Conservation (phyloP, 495 filamentous ascomycete genomes). For the Apodospora peruviana region DNA sequence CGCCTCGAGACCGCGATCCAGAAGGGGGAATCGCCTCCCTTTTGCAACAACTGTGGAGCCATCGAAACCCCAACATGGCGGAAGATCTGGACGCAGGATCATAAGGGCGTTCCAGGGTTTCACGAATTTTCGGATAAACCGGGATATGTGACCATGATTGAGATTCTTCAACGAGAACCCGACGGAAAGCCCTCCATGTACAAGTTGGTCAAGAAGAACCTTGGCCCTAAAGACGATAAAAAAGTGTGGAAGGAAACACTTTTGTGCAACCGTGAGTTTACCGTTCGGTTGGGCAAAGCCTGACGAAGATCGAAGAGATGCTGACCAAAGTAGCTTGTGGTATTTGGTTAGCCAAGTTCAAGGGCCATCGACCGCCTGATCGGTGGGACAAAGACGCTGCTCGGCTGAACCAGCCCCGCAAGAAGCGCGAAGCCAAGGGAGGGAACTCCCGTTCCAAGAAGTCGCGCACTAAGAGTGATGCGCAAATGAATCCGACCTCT, state of each 20-base stretch:
- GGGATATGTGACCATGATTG: conserved; percentile 57
- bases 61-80: conserved; percentile 96
- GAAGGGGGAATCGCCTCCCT: conserved; percentile 72
- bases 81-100: conserved; percentile 71
- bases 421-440: conserved; percentile 36
- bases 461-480: conserved; percentile 33
- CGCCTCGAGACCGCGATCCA: conserved; percentile 61
- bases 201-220: conserved; percentile 71
- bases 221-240: conserved; percentile 52
- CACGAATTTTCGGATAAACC: conserved; percentile 63
- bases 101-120: conserved; percentile 54
- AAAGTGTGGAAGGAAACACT: conserved; percentile 61
- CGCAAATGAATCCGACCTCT: conserved; percentile 37
- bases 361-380: conserved; percentile 72
- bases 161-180: conserved; percentile 55
- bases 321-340: conserved; percentile 60
- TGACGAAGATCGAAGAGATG: neutral
- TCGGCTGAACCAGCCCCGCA: conserved; percentile 41
- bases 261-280: conserved; percentile 79
- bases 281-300: neutral
- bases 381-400: conserved; percentile 70
- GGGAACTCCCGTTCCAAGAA: conserved; percentile 39
- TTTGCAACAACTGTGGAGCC: conserved; percentile 85
- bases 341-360: conserved; percentile 86
- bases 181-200: conserved; percentile 55